These are phyloP conservation scores for Russula sp. DNA, from an alignment of 768 basidiomycete genomes.

Conservation along the genomic window DNA sequence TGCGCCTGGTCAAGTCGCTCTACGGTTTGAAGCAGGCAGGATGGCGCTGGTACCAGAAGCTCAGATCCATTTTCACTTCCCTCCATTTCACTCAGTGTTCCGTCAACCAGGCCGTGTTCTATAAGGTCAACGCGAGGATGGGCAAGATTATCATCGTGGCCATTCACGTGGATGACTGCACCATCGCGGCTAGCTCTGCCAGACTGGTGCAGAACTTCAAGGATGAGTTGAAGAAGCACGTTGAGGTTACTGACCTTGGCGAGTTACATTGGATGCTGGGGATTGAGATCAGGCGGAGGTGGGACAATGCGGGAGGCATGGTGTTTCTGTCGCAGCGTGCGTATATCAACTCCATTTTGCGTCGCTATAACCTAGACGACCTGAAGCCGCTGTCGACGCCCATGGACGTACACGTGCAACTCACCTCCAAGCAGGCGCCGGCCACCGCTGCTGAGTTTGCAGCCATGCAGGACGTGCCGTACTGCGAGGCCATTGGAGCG, in stretches of 20 bases:
- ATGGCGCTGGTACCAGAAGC: neutral
- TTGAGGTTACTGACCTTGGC: constrained; percentile 27
- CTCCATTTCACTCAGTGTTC: neutral
- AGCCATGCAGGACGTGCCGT: constrained; percentile 20
- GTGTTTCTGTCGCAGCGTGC: constrained; percentile 29
- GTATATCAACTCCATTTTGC: constrained; percentile 26
- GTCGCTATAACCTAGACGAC: too few relatives aligned
- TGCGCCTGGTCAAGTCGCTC: neutral
- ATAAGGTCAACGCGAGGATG: too few relatives aligned
- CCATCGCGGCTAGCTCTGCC: constrained; percentile 27
- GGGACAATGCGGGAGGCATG: neutral
- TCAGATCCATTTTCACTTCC: neutral
- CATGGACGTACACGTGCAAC: constrained; percentile 26
- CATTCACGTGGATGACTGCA: constrained; percentile 28
- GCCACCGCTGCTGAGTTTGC: neutral
- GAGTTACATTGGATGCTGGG: neutral
- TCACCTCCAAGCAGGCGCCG: neutral
- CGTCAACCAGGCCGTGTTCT: neutral
- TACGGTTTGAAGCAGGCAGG: neutral
- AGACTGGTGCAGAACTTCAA: constrained; percentile 18
- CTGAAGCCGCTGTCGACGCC: constrained; percentile 33
- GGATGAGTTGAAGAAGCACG: constrained; percentile 26
- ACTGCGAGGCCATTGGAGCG: constrained; percentile 24
- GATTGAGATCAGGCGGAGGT: constrained; percentile 22
- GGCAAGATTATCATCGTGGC: neutral